Percentiles rank a stretch among this genome's conserved stretches.
These are phyloP conservation scores for Rhododendron henanense DNA, from an alignment of 148 eudicot species.

Conservation along the genomic window DNA sequence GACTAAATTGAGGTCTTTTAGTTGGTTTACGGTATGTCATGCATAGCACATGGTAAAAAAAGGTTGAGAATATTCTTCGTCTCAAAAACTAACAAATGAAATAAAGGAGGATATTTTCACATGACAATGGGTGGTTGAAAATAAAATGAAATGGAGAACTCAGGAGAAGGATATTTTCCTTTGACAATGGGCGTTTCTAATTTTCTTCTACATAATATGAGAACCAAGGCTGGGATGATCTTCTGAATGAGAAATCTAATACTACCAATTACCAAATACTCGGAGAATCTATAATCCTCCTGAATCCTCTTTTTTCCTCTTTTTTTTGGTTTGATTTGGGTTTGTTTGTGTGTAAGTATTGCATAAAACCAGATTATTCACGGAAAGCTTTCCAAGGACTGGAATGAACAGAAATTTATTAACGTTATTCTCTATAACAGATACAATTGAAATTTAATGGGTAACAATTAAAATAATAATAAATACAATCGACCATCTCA, in stretches of 20 bases:
- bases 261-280: too few species aligned
- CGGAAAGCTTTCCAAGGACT: background rate
- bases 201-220: background rate
- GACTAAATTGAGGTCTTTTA: too few species aligned
- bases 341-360: background rate
- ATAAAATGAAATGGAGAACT: too few species aligned
- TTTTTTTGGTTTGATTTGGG: background rate
- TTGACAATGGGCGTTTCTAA: background rate
- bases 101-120: background rate
- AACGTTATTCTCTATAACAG: background rate
- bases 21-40: too few species aligned
- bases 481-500: background rate
- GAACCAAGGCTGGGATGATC: too few species aligned
- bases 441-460: background rate
- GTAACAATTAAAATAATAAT: background rate
- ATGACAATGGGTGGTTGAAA: background rate
- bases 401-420: constrained; percentile 1
- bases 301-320: background rate
- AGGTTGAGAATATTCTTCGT: too few species aligned
- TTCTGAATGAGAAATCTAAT: too few species aligned
- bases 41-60: too few species aligned
- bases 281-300: too few species aligned
- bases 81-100: background rate
- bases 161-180: background rate
- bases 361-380: background rate